Evolutionary conservation across 495 filamentous ascomycete genomes (phyloP), one percentile per base, ranked within the genome.

Genomic region (Daldinia caldariorum): DNA sequence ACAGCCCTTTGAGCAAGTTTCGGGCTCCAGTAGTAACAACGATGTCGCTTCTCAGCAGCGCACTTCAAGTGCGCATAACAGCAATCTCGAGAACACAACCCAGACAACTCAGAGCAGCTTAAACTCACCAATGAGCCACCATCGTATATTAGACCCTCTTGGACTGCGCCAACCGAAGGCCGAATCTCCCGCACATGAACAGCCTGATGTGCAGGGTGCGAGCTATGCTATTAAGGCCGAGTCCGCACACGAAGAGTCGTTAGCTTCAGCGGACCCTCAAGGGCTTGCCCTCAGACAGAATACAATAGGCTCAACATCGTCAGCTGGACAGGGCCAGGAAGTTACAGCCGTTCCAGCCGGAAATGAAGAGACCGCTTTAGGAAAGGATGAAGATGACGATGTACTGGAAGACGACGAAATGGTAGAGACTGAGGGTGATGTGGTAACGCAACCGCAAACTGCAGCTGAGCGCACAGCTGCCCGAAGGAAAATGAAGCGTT

Each of bases 401-500:
- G 81, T 83, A 34, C 47, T 85, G 7, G 83, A 83, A 31, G 82
- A 83, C 47, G 84, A 85, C 13, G 81, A 83, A 31, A 83, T 84
- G 81, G 64, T 80, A 9, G 82, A 84, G 34, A 85, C 78, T 12
- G 83, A 84, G 14, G 82, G 78, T 12, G 83, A 84, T 35, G 67
- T 72, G 1, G 75, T 78, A n/a, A 73, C 80, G n/a, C 82, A 82
- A 49, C 82, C 84, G 13, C 88, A 89, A 66, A 90, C 89, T 26
- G 88, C 87, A 10, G 89, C 89, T 12, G 91, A 93, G 79, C 82
- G 89, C 63, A 85, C 89, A 18, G 90, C 90, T 34, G 92, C 95
- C 68, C 91, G 94, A 76, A 89, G 94, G 72, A 97, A 97, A 79
- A 96, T 95, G 92, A 97, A 97, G 83, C 87, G 94, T 64, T 97